phyloP scores from a whole-genome alignment of 2,329 filamentous ascomycete species.

The Fusarium ambrosium region DNA sequence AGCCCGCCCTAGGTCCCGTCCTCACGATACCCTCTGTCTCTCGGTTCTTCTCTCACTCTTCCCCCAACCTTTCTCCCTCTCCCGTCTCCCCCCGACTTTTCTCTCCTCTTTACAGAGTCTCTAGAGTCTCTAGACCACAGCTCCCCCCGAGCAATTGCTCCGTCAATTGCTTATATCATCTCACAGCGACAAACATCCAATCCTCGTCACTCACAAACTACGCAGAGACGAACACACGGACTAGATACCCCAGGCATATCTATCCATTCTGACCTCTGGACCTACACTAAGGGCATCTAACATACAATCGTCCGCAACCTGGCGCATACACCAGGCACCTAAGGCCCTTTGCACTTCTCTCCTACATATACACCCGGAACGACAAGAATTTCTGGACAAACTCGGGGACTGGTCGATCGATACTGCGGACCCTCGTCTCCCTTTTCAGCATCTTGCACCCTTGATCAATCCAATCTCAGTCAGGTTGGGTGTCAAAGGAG shows the following conservation, averaged over 20 bases:
- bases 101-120: constrained; percentile 25
- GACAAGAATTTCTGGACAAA: constrained; percentile 15
- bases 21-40: constrained; percentile 30
- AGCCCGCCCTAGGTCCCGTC: constrained; percentile 18
- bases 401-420: constrained; percentile 30
- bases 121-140: constrained; percentile 26
- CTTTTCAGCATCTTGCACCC: constrained; percentile 25
- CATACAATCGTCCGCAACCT: constrained; percentile 14
- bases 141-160: constrained; percentile 27
- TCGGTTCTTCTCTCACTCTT: constrained; percentile 19
- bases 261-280: constrained; percentile 8
- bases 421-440: constrained; percentile 19
- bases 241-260: constrained; percentile 7
- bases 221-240: constrained; percentile 4
- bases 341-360: constrained; percentile 13
- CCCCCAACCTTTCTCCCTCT: constrained; percentile 19
- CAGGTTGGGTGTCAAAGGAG: constrained; percentile 34
- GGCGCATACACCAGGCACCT: constrained; percentile 10
- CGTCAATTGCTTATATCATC: constrained; percentile 29
- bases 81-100: constrained; percentile 17
- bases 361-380: constrained; percentile 20
- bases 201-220: neutral
- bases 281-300: constrained; percentile 19
- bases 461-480: constrained; percentile 14
- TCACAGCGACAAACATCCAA: neutral